Evolutionary conservation across 495 filamentous ascomycete genomes (phyloP).

Genomic region (Xeromyces bisporus): DNA sequence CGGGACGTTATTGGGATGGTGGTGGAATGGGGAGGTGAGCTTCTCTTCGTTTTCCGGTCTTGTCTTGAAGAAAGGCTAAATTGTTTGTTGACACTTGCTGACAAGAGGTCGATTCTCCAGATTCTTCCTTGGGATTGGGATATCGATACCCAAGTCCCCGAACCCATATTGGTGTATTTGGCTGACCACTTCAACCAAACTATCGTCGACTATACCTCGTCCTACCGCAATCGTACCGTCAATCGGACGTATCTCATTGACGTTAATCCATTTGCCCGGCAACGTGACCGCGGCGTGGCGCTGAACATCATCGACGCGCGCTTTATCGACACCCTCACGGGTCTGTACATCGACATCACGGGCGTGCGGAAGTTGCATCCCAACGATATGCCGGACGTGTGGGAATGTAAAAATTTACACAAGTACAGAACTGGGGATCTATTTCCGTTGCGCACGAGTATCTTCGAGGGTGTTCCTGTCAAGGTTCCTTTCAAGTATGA

Average conservation of each 20-base stretch:
- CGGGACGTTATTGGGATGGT: conserved; percentile 77
- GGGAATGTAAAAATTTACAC: conserved; percentile 73
- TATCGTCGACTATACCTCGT: conserved; percentile 37
- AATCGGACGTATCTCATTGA: conserved; percentile 54
- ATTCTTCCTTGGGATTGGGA: conserved; percentile 82
- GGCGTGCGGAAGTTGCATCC: conserved; percentile 53
- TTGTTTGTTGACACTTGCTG: too few species aligned
- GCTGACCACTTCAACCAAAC: conserved; percentile 49
- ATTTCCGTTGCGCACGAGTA: conserved; percentile 36
- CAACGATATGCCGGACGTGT: conserved; percentile 39
- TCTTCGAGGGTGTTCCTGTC: conserved; percentile 42
- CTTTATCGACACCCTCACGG: conserved; percentile 64
- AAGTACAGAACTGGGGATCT: conserved; percentile 39
- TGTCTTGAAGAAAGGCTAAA: too few species aligned
- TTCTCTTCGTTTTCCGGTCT: too few species aligned
- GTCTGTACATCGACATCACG: conserved; percentile 82
- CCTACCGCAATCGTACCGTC: conserved; percentile 11
- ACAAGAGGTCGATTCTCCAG: too few species aligned
- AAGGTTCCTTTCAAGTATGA: conserved; percentile 47
- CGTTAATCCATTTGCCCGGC: conserved; percentile 51
- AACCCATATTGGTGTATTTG: conserved; percentile 42
- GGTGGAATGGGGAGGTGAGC: conserved; percentile 63
- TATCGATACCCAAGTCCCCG: conserved; percentile 65
- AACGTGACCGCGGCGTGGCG: conserved; percentile 45
- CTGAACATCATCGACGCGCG: conserved; percentile 72